Percentiles rank a stretch among this genome's conserved stretches.
Evolutionary conservation across 2,329 filamentous ascomycete species (phyloP).

Genomic region (Dothistroma septosporum): DNA sequence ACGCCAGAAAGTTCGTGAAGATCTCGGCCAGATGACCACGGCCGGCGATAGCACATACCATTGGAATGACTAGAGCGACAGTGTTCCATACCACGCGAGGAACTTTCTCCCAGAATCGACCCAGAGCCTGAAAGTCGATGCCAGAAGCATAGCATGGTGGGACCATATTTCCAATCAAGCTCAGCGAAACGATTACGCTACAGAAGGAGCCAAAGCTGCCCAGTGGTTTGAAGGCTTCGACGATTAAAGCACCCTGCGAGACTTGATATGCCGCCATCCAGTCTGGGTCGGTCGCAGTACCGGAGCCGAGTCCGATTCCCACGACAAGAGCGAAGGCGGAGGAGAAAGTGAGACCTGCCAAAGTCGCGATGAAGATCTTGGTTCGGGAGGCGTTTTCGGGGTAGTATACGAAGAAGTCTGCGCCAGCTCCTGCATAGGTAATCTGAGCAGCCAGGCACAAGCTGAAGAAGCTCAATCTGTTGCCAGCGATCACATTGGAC

Average conservation of each 20-base stretch:
- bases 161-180: constrained; percentile 62
- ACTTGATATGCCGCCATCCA: constrained; percentile 55
- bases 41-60: constrained; percentile 61
- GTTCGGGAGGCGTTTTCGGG: constrained; percentile 49
- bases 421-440: constrained; percentile 60
- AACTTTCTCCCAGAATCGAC: constrained; percentile 53
- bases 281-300: constrained; percentile 48
- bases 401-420: constrained; percentile 67
- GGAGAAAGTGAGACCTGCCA: constrained; percentile 54
- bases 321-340: constrained; percentile 60
- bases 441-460: constrained; percentile 62
- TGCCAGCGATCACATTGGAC: constrained; percentile 49
- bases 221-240: constrained; percentile 57
- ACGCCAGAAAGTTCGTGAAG: constrained; percentile 64
- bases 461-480: constrained; percentile 65
- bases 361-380: constrained; percentile 55
- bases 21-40: constrained; percentile 58
- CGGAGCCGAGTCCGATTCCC: constrained; percentile 60
- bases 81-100: constrained; percentile 64
- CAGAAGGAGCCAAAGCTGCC: constrained; percentile 64
- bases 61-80: constrained; percentile 58
- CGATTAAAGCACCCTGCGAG: constrained; percentile 62
- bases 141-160: constrained; percentile 61
- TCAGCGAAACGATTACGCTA: constrained; percentile 60
- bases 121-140: constrained; percentile 65